Percentiles rank a stretch among this genome's conserved stretches.
Conservation (phyloP, 1,284 basidiomycete species). For the Leccinum pachyderme region DNA sequence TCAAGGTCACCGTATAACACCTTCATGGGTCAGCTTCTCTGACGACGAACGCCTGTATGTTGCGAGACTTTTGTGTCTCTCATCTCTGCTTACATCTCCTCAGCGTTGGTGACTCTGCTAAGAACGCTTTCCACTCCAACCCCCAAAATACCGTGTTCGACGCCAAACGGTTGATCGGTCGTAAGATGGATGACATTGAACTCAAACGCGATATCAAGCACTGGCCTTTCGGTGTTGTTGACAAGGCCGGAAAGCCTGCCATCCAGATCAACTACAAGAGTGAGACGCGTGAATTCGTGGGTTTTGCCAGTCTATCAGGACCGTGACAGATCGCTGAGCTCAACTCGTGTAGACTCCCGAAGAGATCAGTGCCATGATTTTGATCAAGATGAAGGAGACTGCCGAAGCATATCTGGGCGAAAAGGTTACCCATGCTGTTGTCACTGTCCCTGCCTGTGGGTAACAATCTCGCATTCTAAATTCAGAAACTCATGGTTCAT, state of each 20-base stretch:
- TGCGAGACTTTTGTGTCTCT: neutral
- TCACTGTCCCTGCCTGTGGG: conserved; percentile 93
- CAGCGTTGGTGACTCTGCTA: conserved; percentile 77
- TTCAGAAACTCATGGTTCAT: conserved; percentile 26
- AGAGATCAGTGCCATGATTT: conserved; percentile 92
- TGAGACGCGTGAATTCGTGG: conserved; percentile 81
- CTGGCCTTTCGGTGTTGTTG: conserved; percentile 81
- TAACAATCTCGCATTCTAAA: neutral
- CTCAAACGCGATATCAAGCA: conserved; percentile 83
- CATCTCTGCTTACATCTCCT: neutral
- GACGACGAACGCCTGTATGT: conserved; percentile 88
- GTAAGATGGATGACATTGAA: conserved; percentile 79
- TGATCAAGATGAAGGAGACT: conserved; percentile 99
- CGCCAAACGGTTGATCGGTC: conserved; percentile 95
- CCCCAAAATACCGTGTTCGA: conserved; percentile 96
- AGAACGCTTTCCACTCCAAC: conserved; percentile 81
- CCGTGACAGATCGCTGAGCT: neutral
- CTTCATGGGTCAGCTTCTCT: conserved; percentile 90
- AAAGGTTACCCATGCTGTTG: conserved; percentile 96
- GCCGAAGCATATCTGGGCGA: conserved; percentile 97
- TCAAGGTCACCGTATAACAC: conserved; percentile 96
- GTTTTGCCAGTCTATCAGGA: conserved; percentile 25
- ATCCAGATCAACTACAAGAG: conserved; percentile 87
- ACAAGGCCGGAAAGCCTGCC: conserved; percentile 83
- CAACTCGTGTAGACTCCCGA: conserved; percentile 64